Evolutionary conservation across 177 flowering plant genomes (phyloP).

Genomic region (Tripterygium wilfordii): DNA sequence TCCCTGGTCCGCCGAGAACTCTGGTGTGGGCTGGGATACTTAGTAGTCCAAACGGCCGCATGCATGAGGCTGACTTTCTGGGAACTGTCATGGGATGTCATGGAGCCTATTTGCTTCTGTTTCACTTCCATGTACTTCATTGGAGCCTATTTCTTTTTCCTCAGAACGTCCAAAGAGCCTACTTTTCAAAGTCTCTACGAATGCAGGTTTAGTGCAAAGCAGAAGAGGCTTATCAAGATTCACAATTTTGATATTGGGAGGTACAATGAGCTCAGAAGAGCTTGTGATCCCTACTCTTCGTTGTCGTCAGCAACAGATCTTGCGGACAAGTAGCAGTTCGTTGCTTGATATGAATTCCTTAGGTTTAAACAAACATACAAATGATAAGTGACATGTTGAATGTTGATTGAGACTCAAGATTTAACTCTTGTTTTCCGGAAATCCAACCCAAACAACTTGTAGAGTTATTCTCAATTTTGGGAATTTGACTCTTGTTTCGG

Average conservation of each 20-base stretch:
- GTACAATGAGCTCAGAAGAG: slow-evolving; percentile 43
- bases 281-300: too few relatives aligned
- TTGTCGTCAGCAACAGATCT: too few relatives aligned
- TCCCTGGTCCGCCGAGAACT: slow-evolving; percentile 43
- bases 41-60: slow-evolving; percentile 52
- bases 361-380: too few relatives aligned
- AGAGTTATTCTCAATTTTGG: too few relatives aligned
- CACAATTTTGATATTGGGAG: slow-evolving; percentile 38
- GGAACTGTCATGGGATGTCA: slow-evolving; percentile 82
- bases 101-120: slow-evolving; percentile 81
- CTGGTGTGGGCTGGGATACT: slow-evolving; percentile 50
- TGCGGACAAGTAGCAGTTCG: too few relatives aligned
- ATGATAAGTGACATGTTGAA: too few relatives aligned
- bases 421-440: too few relatives aligned
- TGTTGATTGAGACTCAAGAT: too few relatives aligned
- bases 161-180: slow-evolving; percentile 61
- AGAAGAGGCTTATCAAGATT: slow-evolving; percentile 31
- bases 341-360: too few relatives aligned
- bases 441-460: too few relatives aligned
- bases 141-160: slow-evolving; percentile 63
- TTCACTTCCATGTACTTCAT: slow-evolving; percentile 62
- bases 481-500: too few relatives aligned
- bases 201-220: slow-evolving; percentile 51
- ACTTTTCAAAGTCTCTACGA: slow-evolving; percentile 62
- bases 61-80: slow-evolving; percentile 80